Evolutionary conservation across 208 protist genomes (phyloP).

Genomic region (Wallacemonas collosoma): DNA sequence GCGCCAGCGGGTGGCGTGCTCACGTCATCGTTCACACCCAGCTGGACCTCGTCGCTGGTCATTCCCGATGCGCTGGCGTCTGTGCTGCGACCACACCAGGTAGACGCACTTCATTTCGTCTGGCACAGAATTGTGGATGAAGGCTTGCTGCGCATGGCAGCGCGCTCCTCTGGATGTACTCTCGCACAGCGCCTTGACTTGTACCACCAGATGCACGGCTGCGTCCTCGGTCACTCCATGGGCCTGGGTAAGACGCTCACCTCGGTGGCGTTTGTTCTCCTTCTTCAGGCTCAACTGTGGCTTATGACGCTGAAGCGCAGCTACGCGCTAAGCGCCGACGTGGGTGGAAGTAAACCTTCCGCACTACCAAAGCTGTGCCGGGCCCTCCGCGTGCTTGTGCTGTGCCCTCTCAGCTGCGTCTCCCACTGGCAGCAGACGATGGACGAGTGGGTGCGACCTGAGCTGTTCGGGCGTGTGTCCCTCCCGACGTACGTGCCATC

Average conservation of each 20-base stretch:
- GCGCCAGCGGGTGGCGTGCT: too few relatives aligned
- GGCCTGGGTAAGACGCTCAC: conserved; percentile 89
- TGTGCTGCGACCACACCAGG: conserved; percentile 69
- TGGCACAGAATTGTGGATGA: conserved; percentile 76
- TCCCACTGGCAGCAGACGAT: conserved; percentile 66
- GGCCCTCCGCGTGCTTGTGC: conserved; percentile 61
- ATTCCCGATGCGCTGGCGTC: conserved; percentile 33
- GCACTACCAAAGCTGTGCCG: conserved; percentile 24
- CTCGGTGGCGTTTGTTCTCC: conserved; percentile 62
- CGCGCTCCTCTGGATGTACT: conserved; percentile 31
- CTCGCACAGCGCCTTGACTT: conserved; percentile 49
- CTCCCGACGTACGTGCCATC: conserved; percentile 56
- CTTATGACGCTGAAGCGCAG: conserved; percentile 41
- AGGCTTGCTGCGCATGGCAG: conserved; percentile 49
- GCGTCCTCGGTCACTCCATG: conserved; percentile 89
- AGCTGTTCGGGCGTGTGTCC: conserved; percentile 35
- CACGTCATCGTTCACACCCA: not conserved
- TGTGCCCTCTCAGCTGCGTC: conserved; percentile 73
- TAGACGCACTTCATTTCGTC: conserved; percentile 72
- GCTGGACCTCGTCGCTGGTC: conserved; percentile 27
- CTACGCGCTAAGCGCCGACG: conserved; percentile 10
- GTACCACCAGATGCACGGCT: conserved; percentile 67
- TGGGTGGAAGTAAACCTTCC: not conserved
- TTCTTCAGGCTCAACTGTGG: conserved; percentile 62
- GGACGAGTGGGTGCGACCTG: conserved; percentile 62